Base-by-base conservation (phyloP, 768 basidiomycete genomes). In the Cystofilobasidium macerans region DNA sequence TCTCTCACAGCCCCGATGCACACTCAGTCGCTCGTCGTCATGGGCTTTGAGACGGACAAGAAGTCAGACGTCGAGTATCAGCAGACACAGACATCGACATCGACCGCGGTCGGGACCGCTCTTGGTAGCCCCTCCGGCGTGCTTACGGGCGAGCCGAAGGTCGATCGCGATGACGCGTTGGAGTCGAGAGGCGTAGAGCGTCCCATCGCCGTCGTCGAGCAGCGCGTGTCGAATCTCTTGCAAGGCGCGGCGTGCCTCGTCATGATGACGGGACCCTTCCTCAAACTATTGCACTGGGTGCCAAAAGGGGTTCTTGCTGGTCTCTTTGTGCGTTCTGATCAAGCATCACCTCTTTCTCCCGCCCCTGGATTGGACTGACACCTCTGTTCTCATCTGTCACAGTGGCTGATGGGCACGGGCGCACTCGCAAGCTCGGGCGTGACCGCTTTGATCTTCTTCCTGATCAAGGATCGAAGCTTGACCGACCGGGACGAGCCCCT, bases 1-100 rank as follows among this genome's bases (percentile, higher is more conserved):
- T n/a, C n/a, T n/a, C n/a, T n/a, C n/a, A n/a, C 51, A 54, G 93
- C 93, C 0, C 93, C 92, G 1, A 87, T 93, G n/a, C 92, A 95
- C 72, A 94, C 92, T 1, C 81, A 82, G 9, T 86, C 89, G 13
- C 81, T 97, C 1, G 77, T 87, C 30, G 79, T 92, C 40, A 82
- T 87, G 81, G 84, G 84, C 0, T 70, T 69, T 32, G 76, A 77
- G 32, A 78, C 79, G 38, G 75, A 77, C 33, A 74, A 77, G 48
- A 65, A 63, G 59, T 9, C 32, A 0, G 53, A 75, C 71, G 43
- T 35, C 24, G 62, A 62, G 33, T 20, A 16, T 9, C 32, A 53
- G 28, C 47, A 32, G 28, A 33, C 33, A 13, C 13, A 3, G 24
- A 43, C 58, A 14, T 1, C 47, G 24, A 20, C 51, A 2, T 51